Percentiles rank a stretch among this genome's conserved stretches.
Evolutionary conservation across 2,329 filamentous ascomycete species (phyloP).

Genomic region (Aspergillus caelatus): DNA sequence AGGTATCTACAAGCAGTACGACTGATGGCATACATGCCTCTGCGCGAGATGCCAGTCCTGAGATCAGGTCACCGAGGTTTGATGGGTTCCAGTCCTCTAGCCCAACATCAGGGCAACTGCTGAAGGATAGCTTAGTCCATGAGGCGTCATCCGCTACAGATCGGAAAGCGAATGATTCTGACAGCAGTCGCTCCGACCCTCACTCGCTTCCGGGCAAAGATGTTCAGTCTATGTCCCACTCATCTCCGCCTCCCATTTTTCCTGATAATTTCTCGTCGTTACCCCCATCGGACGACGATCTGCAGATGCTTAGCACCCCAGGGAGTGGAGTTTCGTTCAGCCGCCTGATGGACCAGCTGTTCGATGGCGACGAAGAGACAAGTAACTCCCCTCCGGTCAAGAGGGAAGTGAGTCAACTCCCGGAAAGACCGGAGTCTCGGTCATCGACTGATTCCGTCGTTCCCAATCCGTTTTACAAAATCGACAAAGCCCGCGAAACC

Average conservation of each 20-base stretch:
- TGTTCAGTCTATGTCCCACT: constrained; percentile 7
- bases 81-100: constrained; percentile 20
- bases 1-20: neutral
- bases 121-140: neutral
- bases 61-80: constrained; percentile 23
- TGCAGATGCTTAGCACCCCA: constrained; percentile 20
- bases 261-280: constrained; percentile 1
- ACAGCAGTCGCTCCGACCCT: constrained; percentile 4
- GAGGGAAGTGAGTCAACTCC: neutral
- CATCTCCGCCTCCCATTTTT: constrained; percentile 13
- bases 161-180: constrained; percentile 6
- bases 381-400: neutral
- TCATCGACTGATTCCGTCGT: constrained; percentile 20
- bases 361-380: neutral
- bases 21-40: neutral
- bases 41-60: constrained; percentile 15
- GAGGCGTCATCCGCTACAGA: neutral
- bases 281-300: constrained; percentile 11
- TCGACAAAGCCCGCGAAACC: constrained; percentile 26
- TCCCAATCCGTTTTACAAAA: constrained; percentile 37
- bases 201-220: neutral
- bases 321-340: constrained; percentile 13
- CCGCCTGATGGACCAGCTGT: constrained; percentile 13
- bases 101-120: constrained; percentile 1
- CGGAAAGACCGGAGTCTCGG: constrained; percentile 5